Evolutionary conservation across 495 filamentous ascomycete species (phyloP).

Genomic region (Bacidia gigantensis): DNA sequence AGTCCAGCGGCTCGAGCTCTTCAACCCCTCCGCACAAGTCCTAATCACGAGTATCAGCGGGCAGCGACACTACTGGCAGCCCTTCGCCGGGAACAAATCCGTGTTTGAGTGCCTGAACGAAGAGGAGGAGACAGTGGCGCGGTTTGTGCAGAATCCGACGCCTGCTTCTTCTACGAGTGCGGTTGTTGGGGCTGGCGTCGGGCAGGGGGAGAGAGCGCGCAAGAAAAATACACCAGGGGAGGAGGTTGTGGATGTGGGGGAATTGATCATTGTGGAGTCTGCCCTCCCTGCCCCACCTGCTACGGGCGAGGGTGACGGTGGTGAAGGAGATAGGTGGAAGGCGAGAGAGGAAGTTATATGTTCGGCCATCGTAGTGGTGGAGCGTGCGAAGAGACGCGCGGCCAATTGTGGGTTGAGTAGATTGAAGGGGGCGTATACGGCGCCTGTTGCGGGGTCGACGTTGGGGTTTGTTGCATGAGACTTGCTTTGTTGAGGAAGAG

Average conservation of each 20-base stretch:
- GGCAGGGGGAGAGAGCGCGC: too few relatives aligned
- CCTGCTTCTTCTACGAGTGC: background rate
- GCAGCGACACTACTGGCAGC: constrained; percentile 72
- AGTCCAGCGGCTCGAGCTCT: constrained; percentile 61
- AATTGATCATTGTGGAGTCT: constrained; percentile 8
- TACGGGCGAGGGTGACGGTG: background rate
- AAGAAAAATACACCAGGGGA: background rate
- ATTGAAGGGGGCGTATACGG: background rate
- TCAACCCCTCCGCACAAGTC: constrained; percentile 76
- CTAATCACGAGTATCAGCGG: constrained; percentile 51
- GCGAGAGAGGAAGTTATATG: constrained; percentile 8
- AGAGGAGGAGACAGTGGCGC: constrained; percentile 48
- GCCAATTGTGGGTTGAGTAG: background rate
- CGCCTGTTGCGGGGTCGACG: background rate
- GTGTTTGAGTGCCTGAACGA: constrained; percentile 60
- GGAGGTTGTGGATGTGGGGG: background rate
- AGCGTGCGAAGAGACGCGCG: constrained; percentile 5
- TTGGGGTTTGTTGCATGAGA: background rate
- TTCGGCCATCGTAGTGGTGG: constrained; percentile 8
- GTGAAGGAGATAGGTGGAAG: background rate
- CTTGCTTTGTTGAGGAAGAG: background rate
- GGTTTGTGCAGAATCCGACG: constrained; percentile 27
- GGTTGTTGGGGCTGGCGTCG: background rate
- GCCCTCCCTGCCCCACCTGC: too few relatives aligned
- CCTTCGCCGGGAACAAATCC: constrained; percentile 73